Conservation (phyloP, 345 rosid genomes). For the Mallotus nudiflorus region DNA sequence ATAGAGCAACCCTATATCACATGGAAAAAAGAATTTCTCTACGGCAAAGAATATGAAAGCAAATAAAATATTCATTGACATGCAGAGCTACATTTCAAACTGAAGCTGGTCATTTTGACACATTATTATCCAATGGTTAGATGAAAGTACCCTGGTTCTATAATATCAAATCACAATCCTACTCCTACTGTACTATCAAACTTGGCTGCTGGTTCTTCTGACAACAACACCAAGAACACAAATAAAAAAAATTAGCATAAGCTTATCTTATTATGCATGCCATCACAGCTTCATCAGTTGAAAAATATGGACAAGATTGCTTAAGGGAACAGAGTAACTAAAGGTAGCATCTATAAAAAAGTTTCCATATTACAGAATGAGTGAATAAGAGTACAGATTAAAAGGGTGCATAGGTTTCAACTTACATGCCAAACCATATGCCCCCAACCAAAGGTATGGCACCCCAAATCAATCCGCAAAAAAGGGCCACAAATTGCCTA, state of each 20-base stretch:
- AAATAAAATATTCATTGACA: background rate
- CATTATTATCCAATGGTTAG: background rate
- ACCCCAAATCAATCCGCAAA: slow-evolving; percentile 87
- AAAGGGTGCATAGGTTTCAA: slow-evolving; percentile 6
- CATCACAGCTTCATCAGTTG: background rate
- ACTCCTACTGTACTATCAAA: background rate
- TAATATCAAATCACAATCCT: background rate
- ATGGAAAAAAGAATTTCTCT: background rate
- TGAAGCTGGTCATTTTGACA: background rate
- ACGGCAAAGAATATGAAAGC: background rate
- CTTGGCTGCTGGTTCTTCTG: background rate
- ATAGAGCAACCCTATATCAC: background rate
- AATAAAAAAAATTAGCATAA: background rate
- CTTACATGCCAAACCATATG: slow-evolving; percentile 85
- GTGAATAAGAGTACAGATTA: background rate
- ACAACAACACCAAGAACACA: background rate
- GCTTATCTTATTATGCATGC: background rate
- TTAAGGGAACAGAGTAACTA: background rate
- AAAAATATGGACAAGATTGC: background rate
- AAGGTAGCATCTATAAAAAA: slow-evolving; percentile 1
- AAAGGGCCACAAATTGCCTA: slow-evolving; percentile 73
- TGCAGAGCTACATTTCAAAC: background rate
- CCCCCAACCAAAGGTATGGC: slow-evolving; percentile 87
- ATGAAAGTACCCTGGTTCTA: background rate
- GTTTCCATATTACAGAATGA: background rate